These are phyloP conservation scores for Miscanthus lutarioriparius DNA, from an alignment of 176 grass and related monocot genomes.

Conservation along the genomic window DNA sequence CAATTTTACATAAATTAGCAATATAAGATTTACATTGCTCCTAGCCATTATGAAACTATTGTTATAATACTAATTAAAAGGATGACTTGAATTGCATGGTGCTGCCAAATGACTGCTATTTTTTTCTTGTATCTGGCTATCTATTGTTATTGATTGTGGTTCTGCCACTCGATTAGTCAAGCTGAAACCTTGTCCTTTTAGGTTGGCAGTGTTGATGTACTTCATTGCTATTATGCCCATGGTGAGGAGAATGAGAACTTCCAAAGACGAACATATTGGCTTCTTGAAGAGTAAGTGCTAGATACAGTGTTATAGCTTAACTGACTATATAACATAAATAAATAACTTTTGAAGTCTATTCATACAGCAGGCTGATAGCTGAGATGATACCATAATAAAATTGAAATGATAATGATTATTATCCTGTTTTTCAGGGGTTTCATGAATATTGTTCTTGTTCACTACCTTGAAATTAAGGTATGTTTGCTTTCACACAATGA, in stretches of 20 bases:
- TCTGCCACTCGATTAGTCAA: conserved; percentile 26
- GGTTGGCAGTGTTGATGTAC: conserved; percentile 99
- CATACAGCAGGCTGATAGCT: conserved; percentile 17
- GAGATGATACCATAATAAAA: neutral
- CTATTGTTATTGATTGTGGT: conserved; percentile 30
- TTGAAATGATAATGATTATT: conserved; percentile 25
- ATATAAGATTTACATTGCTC: neutral
- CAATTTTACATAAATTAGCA: neutral
- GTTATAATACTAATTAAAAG: neutral
- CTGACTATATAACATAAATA: conserved; percentile 24
- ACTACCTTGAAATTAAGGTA: conserved; percentile 99
- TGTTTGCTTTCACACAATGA: neutral
- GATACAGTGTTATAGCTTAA: neutral
- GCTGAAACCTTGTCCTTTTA: conserved; percentile 36
- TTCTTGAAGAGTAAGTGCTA: conserved; percentile 91
- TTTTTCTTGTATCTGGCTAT: conserved; percentile 11
- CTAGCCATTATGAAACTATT: neutral
- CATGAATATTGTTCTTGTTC: conserved; percentile 98
- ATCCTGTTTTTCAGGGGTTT: conserved; percentile 70
- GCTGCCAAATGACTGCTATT: neutral
- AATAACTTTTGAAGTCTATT: conserved; percentile 9
- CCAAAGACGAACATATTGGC: conserved; percentile 97
- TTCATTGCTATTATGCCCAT: conserved; percentile 99
- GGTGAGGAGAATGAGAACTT: conserved; percentile 92
- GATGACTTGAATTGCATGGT: neutral